Evolutionary conservation across 2,329 filamentous ascomycete genomes (phyloP), one percentile per base, ranked within the genome.

Genomic region (Aspergillus melleus): DNA sequence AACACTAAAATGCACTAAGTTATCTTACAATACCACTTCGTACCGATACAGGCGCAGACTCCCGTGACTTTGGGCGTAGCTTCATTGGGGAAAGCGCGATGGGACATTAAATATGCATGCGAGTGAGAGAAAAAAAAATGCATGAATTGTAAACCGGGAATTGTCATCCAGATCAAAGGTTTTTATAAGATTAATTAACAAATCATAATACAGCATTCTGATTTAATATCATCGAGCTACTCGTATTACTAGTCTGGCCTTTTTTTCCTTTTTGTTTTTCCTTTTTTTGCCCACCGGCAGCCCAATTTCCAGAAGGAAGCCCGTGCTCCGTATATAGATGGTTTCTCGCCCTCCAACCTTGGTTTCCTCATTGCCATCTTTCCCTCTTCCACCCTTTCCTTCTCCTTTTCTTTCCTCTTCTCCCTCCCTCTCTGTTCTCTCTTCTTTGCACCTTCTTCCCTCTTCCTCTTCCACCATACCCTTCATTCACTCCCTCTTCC

Each of bases 341-440:
- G 22, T 47, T 11, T 20, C 19, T 47, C 44, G 20, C 12, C 44
- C 22, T 47, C 44, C 11, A 47, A 47, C 44, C 44, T 47, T 47
- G 44, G 44, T 47, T 49, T 50, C 46, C 54, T 50, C 54, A 55
- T 14, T 24, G 22, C 51, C 32, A 53, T 39, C 26, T 50, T 50
- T 30, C 20, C 30, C 30, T 49, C 54, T 11, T 49, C 36, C 29
- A 30, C 26, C 20, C 24, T 49, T 55, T 19, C 19, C 32, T 22
- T 24, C 12, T n/a, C 24, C 39, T 24, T 20, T 49, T 36, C 42
- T 49, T 42, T 20, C 20, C 47, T 42, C 36, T 19, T 54, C 39
- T 2, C 6, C 22, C 29, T 14, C 22, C 42, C 14, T 36, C 26
- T 9, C 20, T 24, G n/a, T 46, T 32, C 36, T 10, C n/a, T 46